Evolutionary conservation across 208 protist genomes (phyloP).

Genomic region (Leishmania tropica): DNA sequence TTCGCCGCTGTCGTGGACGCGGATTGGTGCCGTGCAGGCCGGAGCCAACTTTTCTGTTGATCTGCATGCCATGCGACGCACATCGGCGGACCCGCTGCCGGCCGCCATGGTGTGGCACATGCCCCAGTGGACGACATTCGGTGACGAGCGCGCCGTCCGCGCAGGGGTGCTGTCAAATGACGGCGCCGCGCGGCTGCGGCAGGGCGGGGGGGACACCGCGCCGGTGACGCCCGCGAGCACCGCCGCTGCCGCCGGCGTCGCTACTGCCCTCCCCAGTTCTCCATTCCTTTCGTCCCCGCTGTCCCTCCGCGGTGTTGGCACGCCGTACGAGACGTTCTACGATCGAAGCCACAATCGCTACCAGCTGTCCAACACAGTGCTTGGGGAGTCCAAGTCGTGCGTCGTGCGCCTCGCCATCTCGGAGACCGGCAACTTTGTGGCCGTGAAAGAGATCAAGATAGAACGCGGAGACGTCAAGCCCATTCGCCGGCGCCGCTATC

Average conservation of each 20-base stretch:
- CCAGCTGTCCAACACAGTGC: conserved; percentile 43
- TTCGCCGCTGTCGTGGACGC: not conserved
- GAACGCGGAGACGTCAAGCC: conserved; percentile 17
- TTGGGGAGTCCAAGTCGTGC: conserved; percentile 51
- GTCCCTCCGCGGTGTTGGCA: too few species aligned
- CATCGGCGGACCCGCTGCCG: not conserved
- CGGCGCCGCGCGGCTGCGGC: not conserved
- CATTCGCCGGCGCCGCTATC: conserved; percentile 21
- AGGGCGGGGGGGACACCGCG: not conserved
- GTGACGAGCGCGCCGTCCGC: not conserved
- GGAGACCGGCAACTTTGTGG: conserved; percentile 59
- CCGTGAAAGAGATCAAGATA: conserved; percentile 57
- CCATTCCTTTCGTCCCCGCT: not conserved
- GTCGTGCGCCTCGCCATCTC: conserved; percentile 65
- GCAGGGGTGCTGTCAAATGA: not conserved
- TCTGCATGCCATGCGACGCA: conserved; percentile 7
- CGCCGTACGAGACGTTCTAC: conserved; percentile 31
- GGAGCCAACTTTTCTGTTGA: not conserved
- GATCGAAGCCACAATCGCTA: conserved; percentile 48
- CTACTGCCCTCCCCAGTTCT: not conserved
- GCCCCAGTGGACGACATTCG: conserved; percentile 16
- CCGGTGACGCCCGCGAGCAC: not conserved
- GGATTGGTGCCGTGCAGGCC: not conserved
- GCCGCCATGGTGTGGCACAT: conserved; percentile 11
- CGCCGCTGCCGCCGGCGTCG: not conserved